Percentiles rank a stretch among this genome's conserved stretches.
Conservation (phyloP, 2,329 filamentous ascomycete species). For the Colletotrichum caudatum region DNA sequence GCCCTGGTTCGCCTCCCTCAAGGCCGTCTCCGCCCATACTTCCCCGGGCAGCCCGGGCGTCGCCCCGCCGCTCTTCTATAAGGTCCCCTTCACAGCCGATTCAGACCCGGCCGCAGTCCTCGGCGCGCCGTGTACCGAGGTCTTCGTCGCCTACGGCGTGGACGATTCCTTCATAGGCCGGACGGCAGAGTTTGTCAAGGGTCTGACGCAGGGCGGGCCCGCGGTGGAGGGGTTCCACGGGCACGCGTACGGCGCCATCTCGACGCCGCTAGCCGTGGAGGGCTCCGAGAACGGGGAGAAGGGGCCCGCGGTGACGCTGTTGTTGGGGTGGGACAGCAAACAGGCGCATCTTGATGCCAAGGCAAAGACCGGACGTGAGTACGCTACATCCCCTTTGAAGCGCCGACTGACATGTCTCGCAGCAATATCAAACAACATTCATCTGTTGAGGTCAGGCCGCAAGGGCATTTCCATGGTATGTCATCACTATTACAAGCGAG, state of each 20-base stretch:
- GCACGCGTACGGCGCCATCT: constrained; percentile 50
- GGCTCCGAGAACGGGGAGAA: constrained; percentile 44
- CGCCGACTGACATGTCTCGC: not conserved
- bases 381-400: not conserved
- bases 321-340: constrained; percentile 56
- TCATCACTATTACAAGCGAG: not conserved
- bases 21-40: constrained; percentile 46
- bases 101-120: constrained; percentile 47
- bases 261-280: constrained; percentile 46
- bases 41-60: constrained; percentile 29
- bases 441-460: constrained; percentile 48
- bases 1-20: constrained; percentile 55
- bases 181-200: constrained; percentile 47
- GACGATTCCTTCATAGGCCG: constrained; percentile 44
- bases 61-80: constrained; percentile 44
- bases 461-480: constrained; percentile 52
- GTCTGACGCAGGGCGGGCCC: constrained; percentile 46
- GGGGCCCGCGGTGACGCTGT: constrained; percentile 49
- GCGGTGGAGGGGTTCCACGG: constrained; percentile 49
- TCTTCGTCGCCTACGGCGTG: constrained; percentile 52
- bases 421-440: constrained; percentile 54
- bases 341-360: constrained; percentile 51
- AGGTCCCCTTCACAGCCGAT: constrained; percentile 31
- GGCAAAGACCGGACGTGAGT: constrained; percentile 44
- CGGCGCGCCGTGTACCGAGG: constrained; percentile 54